Conservation (phyloP, 2,329 filamentous ascomycete genomes). For the Venturia carpophila region DNA sequence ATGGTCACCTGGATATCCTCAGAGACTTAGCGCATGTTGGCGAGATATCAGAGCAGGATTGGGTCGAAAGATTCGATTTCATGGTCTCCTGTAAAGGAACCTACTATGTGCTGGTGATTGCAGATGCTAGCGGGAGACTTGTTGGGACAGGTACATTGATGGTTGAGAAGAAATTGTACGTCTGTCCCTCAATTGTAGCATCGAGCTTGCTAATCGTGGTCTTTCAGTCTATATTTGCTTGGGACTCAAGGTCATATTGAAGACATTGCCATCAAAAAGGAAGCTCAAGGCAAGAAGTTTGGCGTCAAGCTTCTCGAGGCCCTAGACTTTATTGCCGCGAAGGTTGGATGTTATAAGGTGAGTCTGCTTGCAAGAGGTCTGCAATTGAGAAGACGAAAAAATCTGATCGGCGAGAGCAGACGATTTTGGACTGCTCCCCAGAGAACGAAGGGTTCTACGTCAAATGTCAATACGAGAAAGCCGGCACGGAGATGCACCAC, state of each 20-base stretch:
- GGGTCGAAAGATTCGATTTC: constrained; percentile 23
- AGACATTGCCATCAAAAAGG: constrained; percentile 22
- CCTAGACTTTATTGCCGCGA: constrained; percentile 21
- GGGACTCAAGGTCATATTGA: constrained; percentile 23
- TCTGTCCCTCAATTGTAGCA: background rate
- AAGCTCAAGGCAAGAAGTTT: constrained; percentile 24
- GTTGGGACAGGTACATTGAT: constrained; percentile 24
- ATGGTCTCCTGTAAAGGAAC: constrained; percentile 19
- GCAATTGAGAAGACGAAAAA: too few species aligned
- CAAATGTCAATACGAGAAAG: constrained; percentile 19
- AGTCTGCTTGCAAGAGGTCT: constrained; percentile 15
- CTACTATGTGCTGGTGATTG: constrained; percentile 22
- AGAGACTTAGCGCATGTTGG: constrained; percentile 21
- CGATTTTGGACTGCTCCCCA: constrained; percentile 19
- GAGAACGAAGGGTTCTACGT: constrained; percentile 20
- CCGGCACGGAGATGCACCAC: constrained; percentile 19
- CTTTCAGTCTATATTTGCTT: constrained; percentile 17
- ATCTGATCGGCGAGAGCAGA: constrained; percentile 13
- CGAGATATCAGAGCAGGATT: constrained; percentile 20
- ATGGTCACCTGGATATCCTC: constrained; percentile 22
- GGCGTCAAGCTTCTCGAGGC: constrained; percentile 23
- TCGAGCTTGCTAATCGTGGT: background rate
- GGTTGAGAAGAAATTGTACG: constrained; percentile 22
- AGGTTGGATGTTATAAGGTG: constrained; percentile 23
- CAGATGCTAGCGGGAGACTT: constrained; percentile 17